These are phyloP conservation scores for Euphorbia pulcherrima DNA, from an alignment of 345 rosid species.

Conservation along the genomic window DNA sequence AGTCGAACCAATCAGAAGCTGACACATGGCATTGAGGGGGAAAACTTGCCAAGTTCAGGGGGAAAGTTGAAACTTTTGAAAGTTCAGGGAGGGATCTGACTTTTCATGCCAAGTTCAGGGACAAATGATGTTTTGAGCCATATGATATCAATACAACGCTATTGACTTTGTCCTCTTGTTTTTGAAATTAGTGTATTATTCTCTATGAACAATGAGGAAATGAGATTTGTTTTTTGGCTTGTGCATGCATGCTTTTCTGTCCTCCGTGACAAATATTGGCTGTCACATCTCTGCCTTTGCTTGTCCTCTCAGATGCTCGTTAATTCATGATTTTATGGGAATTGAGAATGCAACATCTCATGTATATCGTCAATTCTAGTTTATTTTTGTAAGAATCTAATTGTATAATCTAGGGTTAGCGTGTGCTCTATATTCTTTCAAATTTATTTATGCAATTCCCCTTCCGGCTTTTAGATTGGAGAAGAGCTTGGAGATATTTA, in stretches of 20 bases:
- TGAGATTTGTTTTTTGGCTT: neutral
- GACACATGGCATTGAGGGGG: no score
- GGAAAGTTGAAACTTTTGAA: no score
- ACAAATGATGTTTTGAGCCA: no score
- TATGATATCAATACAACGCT: neutral
- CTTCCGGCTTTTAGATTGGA: conserved; percentile 55
- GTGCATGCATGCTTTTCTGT: neutral
- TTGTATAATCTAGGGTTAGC: neutral
- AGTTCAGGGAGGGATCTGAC: no score
- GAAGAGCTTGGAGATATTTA: conserved; percentile 99
- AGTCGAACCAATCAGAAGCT: no score
- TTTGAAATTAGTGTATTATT: neutral
- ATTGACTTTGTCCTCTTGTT: neutral
- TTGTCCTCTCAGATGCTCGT: neutral
- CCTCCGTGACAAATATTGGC: neutral
- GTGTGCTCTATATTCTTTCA: neutral
- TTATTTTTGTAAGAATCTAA: neutral
- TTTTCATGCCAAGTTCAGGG: no score
- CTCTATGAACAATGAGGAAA: neutral
- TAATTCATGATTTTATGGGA: conserved; percentile 1
- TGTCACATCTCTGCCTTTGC: neutral
- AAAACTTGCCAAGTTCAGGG: no score
- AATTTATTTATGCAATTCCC: conserved; percentile 4
- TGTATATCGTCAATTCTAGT: neutral
- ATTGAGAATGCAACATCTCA: neutral